Evolutionary conservation across 768 basidiomycete genomes (phyloP).

Genomic region (Russula foetens): DNA sequence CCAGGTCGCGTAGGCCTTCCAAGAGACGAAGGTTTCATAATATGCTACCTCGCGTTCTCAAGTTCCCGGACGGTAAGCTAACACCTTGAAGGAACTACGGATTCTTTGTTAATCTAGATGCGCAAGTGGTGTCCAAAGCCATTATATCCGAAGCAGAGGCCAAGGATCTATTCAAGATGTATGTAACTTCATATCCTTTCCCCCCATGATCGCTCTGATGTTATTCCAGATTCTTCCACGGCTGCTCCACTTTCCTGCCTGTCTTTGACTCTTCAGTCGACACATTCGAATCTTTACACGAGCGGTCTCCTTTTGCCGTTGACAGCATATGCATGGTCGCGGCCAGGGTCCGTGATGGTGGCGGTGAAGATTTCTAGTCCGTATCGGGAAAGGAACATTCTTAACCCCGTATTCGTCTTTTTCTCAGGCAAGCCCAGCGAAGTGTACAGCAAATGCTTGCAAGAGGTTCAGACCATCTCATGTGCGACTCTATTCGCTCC

Average conservation of each 20-base stretch:
- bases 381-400: neutral
- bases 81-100: neutral
- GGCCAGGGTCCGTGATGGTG: constrained; percentile 83
- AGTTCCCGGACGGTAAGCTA: constrained; percentile 67
- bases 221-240: constrained; percentile 67
- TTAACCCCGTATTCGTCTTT: constrained; percentile 9
- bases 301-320: constrained; percentile 89
- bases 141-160: constrained; percentile 79
- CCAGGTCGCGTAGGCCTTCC: constrained; percentile 51
- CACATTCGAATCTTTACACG: constrained; percentile 78
- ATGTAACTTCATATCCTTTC: constrained; percentile 22
- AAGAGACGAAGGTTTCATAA: constrained; percentile 71
- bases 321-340: constrained; percentile 93
- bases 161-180: constrained; percentile 82
- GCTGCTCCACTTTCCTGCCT: constrained; percentile 88
- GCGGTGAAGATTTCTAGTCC: constrained; percentile 44
- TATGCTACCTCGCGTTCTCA: constrained; percentile 45
- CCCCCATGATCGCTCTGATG: constrained; percentile 16
- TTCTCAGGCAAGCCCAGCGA: constrained; percentile 66
- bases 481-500: constrained; percentile 83
- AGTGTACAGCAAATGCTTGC: constrained; percentile 58
- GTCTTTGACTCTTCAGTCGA: constrained; percentile 80
- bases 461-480: constrained; percentile 82
- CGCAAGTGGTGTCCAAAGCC: constrained; percentile 72
- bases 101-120: constrained; percentile 4